Evolutionary conservation across 108 stramenopile genomes (phyloP), one percentile per base, ranked within the genome.

Genomic region (Cyclotella cryptica): DNA sequence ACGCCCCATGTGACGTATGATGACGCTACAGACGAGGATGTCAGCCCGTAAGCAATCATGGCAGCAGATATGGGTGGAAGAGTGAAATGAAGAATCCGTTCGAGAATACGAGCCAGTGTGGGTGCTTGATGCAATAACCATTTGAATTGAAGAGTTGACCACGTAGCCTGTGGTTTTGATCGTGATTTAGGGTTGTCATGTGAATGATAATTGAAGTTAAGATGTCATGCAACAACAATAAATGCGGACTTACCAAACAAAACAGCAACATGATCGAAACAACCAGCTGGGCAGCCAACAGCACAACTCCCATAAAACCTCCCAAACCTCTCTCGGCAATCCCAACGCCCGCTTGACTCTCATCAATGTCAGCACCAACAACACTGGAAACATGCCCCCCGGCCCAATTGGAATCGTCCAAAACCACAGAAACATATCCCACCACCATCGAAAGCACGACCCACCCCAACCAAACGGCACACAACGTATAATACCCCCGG

Each of bases 111-210:
- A 18, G 79, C 80, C 2, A 87, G 11, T 9, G 70, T 43, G 0
- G 92, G 85, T 55, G 86, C 66, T 58, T 87, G 86, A 12, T 21
- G 7, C 22, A 68, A 71, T 46, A 91, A 49, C 88, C 90, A 89
- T 44, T 71, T 27, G 64, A 88, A 88, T 75, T 90, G 89, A 8
- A 92, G 66, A 26, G 85, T 86, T 6, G 67, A 60, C 91, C 89
- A 90, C 58, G 77, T 78, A 0, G 91, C 88, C 82, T 71, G 8
- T 7, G 28, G 21, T 22, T 58, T 58, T 2, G 26, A 5, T 2
- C 4, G 2, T 14, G 35, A 61, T 24, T 10, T 24, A 22, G n/a
- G 43, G 19, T 21, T 46, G 55, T 13, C 3, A 40, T 15, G 35
- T 62, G 29, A 84, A 45, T 64, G 59, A 49, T n/a, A 74, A 60